These are phyloP conservation scores for Cenchrus fungigraminus DNA, from an alignment of 176 grass and related monocot genomes.

Conservation along the genomic window DNA sequence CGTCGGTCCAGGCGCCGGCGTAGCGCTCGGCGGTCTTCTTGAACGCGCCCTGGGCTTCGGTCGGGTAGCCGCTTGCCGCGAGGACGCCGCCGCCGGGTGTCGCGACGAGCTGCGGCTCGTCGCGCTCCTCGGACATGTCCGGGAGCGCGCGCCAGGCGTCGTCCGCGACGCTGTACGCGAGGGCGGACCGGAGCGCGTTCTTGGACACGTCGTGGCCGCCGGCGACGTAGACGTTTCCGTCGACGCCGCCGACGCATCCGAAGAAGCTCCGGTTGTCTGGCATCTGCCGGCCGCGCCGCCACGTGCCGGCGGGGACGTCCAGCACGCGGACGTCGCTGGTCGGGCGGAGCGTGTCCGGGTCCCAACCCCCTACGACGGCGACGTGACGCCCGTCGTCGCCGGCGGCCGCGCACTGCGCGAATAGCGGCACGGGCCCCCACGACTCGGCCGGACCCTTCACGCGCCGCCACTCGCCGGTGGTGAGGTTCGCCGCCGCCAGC, in stretches of 20 bases:
- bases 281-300: slow-evolving; percentile 46
- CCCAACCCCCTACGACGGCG: slow-evolving; percentile 60
- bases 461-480: slow-evolving; percentile 50
- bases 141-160: slow-evolving; percentile 59
- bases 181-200: slow-evolving; percentile 61
- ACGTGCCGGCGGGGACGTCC: slow-evolving; percentile 48
- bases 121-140: slow-evolving; percentile 66
- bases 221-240: slow-evolving; percentile 42
- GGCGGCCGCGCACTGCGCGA: slow-evolving; percentile 52
- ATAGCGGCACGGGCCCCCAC: slow-evolving; percentile 46
- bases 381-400: slow-evolving; percentile 42
- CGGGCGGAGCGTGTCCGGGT: slow-evolving; percentile 40
- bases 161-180: slow-evolving; percentile 44
- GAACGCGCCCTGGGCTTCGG: slow-evolving; percentile 55
- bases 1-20: slow-evolving; percentile 37
- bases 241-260: slow-evolving; percentile 33
- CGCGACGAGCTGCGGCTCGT: slow-evolving; percentile 59
- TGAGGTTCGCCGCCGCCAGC: slow-evolving; percentile 42
- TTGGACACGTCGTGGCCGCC: slow-evolving; percentile 65
- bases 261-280: slow-evolving; percentile 57
- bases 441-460: neutral
- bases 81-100: slow-evolving; percentile 17
- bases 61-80: slow-evolving; percentile 66
- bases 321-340: slow-evolving; percentile 46
- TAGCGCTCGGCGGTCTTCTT: slow-evolving; percentile 53